Conservation (phyloP, 2,329 filamentous ascomycete genomes). For the Monosporascus sp. region DNA sequence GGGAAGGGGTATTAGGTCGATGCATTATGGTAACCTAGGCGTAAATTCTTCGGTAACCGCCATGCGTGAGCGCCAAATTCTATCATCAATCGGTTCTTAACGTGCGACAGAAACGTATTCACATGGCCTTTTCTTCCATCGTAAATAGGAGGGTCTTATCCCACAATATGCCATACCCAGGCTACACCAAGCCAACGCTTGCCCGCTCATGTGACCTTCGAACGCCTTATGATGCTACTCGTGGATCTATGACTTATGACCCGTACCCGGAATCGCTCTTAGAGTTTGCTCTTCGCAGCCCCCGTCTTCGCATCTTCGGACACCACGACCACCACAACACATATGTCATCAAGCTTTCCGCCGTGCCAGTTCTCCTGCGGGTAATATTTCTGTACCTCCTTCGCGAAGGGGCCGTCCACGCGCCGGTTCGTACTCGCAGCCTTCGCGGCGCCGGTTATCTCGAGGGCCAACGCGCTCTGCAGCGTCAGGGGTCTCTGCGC, state of each 20-base stretch:
- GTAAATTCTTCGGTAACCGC: background rate
- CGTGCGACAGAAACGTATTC: background rate
- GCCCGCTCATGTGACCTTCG: background rate
- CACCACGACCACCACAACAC: slow-evolving; percentile 74
- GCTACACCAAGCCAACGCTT: background rate
- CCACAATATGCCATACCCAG: background rate
- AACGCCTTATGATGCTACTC: background rate
- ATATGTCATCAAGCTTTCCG: slow-evolving; percentile 95
- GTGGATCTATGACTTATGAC: background rate
- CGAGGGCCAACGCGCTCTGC: slow-evolving; percentile 72
- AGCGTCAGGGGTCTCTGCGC: slow-evolving; percentile 44
- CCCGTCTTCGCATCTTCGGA: slow-evolving; percentile 50
- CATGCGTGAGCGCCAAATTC: background rate
- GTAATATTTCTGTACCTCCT: slow-evolving; percentile 83
- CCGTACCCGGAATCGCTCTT: slow-evolving; percentile 1
- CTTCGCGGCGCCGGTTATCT: slow-evolving; percentile 79
- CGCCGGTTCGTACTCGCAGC: slow-evolving; percentile 74
- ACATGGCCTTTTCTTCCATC: background rate
- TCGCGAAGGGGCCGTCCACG: slow-evolving; percentile 87
- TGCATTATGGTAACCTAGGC: background rate
- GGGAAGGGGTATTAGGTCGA: background rate
- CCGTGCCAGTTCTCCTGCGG: slow-evolving; percentile 83
- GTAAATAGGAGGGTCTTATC: background rate
- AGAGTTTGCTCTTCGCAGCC: slow-evolving; percentile 21
- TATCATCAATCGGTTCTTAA: background rate